Conservation (phyloP, 352 stramenopile species). For the Globisporangium emineosum region DNA sequence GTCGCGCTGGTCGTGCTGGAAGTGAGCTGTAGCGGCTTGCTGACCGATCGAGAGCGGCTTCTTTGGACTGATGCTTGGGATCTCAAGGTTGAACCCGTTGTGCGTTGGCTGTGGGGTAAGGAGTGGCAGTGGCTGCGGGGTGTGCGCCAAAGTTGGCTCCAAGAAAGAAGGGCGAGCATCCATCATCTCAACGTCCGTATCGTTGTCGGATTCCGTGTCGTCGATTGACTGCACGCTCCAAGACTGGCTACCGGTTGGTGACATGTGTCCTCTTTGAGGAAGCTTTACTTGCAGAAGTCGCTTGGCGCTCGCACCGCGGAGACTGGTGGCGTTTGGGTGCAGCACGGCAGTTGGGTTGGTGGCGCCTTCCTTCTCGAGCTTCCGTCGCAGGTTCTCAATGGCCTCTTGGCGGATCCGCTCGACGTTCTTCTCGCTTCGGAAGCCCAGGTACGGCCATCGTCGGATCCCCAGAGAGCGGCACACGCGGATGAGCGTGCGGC, state of each 20-base stretch:
- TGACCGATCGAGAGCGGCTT: slow-evolving; percentile 21
- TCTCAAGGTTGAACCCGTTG: slow-evolving; percentile 51
- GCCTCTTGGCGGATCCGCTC: slow-evolving; percentile 73
- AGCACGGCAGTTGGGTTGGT: slow-evolving; percentile 31
- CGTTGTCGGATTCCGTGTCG: slow-evolving; percentile 12
- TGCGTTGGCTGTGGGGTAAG: slow-evolving; percentile 39
- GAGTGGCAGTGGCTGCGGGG: slow-evolving; percentile 17
- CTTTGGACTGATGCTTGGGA: slow-evolving; percentile 36
- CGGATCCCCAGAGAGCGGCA: slow-evolving; percentile 74
- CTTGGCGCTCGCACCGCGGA: slow-evolving; percentile 70
- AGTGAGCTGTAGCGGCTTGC: not conserved
- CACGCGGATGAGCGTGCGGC: slow-evolving; percentile 72
- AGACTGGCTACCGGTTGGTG: slow-evolving; percentile 2
- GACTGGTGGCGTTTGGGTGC: slow-evolving; percentile 40
- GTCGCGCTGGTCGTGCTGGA: not conserved
- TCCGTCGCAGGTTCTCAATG: slow-evolving; percentile 72
- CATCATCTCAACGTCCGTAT: slow-evolving; percentile 15
- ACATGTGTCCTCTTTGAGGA: slow-evolving; percentile 24
- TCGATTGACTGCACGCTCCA: slow-evolving; percentile 15
- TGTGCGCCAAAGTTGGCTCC: not conserved
- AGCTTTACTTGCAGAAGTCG: slow-evolving; percentile 66
- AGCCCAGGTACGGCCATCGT: slow-evolving; percentile 75
- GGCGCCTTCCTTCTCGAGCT: slow-evolving; percentile 52
- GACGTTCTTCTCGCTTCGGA: slow-evolving; percentile 78
- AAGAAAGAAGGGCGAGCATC: slow-evolving; percentile 4